Conservation (phyloP, 768 basidiomycete genomes). For the Termitomyces sp. region DNA sequence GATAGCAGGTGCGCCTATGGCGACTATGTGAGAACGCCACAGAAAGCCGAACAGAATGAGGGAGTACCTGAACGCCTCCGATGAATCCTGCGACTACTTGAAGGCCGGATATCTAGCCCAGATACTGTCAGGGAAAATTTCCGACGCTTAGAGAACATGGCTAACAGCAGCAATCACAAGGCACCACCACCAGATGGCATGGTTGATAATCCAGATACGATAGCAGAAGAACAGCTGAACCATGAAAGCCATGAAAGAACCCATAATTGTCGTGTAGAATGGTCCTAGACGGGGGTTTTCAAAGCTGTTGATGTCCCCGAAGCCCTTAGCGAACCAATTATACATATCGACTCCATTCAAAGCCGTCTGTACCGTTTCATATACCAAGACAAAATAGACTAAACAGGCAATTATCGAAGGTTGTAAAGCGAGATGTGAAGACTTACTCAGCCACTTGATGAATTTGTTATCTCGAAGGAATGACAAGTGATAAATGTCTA, state of each 20-base stretch:
- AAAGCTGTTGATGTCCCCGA: conserved; percentile 7
- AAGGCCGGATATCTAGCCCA: background rate
- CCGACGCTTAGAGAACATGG: background rate
- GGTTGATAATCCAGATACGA: conserved; percentile 12
- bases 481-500: too few species aligned
- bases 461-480: too few species aligned
- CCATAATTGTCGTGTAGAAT: conserved; percentile 13
- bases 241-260: conserved; percentile 8
- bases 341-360: conserved; percentile 10
- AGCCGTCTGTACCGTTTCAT: conserved; percentile 8
- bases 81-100: conserved; percentile 7
- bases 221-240: conserved; percentile 15
- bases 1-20: too few species aligned
- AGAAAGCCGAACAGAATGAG: background rate
- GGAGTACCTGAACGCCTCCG: background rate
- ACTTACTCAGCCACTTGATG: too few species aligned
- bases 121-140: too few species aligned
- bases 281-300: conserved; percentile 1
- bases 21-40: too few species aligned
- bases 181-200: conserved; percentile 5
- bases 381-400: conserved; percentile 9
- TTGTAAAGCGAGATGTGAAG: too few species aligned
- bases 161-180: conserved; percentile 3
- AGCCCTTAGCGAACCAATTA: conserved; percentile 11
- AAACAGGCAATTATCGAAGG: too few species aligned